Evolutionary conservation across 1,139 yeast species (phyloP).

Genomic region (Suhomyces wounanorum): DNA sequence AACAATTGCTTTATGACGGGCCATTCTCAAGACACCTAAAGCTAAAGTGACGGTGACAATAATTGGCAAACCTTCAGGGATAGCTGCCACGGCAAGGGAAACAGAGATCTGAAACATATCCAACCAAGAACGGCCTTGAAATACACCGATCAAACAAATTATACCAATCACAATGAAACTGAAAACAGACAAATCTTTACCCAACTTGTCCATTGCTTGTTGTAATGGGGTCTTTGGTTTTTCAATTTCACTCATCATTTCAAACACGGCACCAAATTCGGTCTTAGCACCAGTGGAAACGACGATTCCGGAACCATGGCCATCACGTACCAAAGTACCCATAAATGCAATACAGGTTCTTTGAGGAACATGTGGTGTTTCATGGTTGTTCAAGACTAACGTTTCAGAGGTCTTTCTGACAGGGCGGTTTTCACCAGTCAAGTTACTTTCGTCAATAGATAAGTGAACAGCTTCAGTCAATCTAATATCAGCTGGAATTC

Average conservation of each 20-base stretch:
- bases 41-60: conserved; percentile 96
- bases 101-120: conserved; percentile 98
- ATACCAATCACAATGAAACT: conserved; percentile 85
- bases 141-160: conserved; percentile 80
- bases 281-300: conserved; percentile 85
- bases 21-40: conserved; percentile 93
- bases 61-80: conserved; percentile 96
- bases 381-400: conserved; percentile 23
- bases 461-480: conserved; percentile 75
- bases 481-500: conserved; percentile 92
- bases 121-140: conserved; percentile 91
- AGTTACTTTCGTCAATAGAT: conserved; percentile 84
- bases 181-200: conserved; percentile 80
- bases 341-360: conserved; percentile 81
- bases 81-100: conserved; percentile 95
- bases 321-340: conserved; percentile 96
- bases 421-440: conserved; percentile 93
- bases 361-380: conserved; percentile 56
- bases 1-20: conserved; percentile 87
- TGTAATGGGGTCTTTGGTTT: conserved; percentile 97
- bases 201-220: conserved; percentile 89
- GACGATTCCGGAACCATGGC: conserved; percentile 91
- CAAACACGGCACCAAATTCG: conserved; percentile 85
- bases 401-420: conserved; percentile 59
- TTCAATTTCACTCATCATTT: conserved; percentile 91